Base-by-base conservation (phyloP, 495 filamentous ascomycete species). In the Penicillium simplicissimum region DNA sequence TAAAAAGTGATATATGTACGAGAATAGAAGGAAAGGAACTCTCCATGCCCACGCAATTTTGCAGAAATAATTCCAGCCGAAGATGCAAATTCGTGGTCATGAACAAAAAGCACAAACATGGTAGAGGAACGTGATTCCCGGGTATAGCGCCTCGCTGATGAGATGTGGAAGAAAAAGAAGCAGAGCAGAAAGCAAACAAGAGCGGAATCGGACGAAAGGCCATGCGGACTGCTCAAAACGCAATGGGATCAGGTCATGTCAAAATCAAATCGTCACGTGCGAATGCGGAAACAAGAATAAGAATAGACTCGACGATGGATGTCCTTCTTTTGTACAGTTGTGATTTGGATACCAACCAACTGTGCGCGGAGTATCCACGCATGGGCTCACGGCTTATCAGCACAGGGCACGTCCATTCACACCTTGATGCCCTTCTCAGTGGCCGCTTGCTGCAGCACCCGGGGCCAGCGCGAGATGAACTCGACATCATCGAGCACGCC, bases 391-490 rank as follows among this genome's bases (percentile, higher is more conserved):
- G 8, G n/a, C 40, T 17, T n/a, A 42, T n/a, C 15, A 8, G 5
- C 38, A 1, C 38, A 17, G 15, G n/a, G n/a, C n/a, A n/a, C n/a
- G n/a, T n/a, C n/a, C 13, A 0, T 1, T 23, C n/a, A 17, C 42
- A 43, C 15, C 15, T 57, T 17, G 17, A 64, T 60, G 8, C 73
- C 75, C 28, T 67, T 62, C 9, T 70, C 72, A 19, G 69, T 70
- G 17, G 76, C 75, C 8, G 71, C 76, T 52, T 76, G 73, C 58
- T 75, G 71, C 55, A 79, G 45, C 21, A 79, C 74, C 9, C 79
- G 76, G 11, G 79, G 79, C 79, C 79, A 81, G 52, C 79, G 79
- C 17, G 77, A 80, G 53, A 80, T 74, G 28, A 78, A 55, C 57
- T 81, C 79, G 15, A 79, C 73, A 35, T 81, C 77, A 40, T 81